These are phyloP conservation scores for Fraxinus sp. DNA, from an alignment of 305 asterid species.

Conservation along the genomic window DNA sequence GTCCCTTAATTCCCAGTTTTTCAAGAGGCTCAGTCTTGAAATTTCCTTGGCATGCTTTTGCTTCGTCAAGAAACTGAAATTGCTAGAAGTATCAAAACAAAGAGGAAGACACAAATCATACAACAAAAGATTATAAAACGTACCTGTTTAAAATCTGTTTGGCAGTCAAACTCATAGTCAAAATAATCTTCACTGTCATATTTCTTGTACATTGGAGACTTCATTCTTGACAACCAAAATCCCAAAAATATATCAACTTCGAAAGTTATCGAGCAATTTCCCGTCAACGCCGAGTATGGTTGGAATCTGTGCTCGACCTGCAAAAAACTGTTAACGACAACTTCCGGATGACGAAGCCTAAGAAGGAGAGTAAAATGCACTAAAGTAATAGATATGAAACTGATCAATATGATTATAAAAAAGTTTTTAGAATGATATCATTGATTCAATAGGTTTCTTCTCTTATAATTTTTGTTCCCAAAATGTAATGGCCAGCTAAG, in stretches of 20 bases:
- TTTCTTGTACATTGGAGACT: conserved; percentile 33
- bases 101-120: neutral
- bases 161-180: conserved; percentile 55
- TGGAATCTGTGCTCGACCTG: neutral
- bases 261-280: neutral
- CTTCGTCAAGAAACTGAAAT: conserved; percentile 69
- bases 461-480: neutral
- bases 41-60: conserved; percentile 33
- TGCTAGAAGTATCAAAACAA: neutral
- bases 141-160: conserved; percentile 58
- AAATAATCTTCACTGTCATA: conserved; percentile 30
- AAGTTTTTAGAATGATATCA: neutral
- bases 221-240: conserved; percentile 22
- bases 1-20: conserved; percentile 22
- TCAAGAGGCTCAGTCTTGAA: conserved; percentile 12
- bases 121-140: neutral
- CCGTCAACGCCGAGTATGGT: neutral
- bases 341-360: neutral
- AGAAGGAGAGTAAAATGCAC: neutral
- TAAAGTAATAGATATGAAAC: neutral
- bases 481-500: conserved; percentile 35
- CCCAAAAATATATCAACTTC: neutral
- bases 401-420: neutral
- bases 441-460: neutral
- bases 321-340: neutral